Evolutionary conservation across 352 stramenopile genomes (phyloP), one percentile per base, ranked within the genome.

Genomic region (Phytopythium sindhum): DNA sequence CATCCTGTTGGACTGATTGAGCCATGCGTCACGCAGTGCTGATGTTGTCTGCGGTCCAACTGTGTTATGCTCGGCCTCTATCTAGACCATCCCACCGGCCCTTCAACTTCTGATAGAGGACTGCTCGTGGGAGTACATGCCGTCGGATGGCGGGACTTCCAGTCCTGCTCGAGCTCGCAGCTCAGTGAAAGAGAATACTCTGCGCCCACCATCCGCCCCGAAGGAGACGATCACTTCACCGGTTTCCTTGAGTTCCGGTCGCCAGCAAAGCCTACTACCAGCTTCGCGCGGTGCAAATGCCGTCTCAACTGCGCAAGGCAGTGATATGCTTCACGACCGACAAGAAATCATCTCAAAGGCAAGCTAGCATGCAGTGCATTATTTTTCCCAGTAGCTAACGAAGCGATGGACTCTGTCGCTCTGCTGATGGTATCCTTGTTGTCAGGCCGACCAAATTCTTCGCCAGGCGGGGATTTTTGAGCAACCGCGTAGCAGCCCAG

Each of bases 381-480:
- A 9, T 37, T 9, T 37, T 37, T 9, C 9, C 9, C 31, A 10
- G 10, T 39, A 10, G 33, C 33, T 39, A 6, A 10, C 5, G 7
- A 14, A 19, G 12, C 7, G 47, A 9, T 23, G 53, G 11, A 59
- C 24, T 6, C 33, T 57, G 44, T 23, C 7, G 28, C n/a, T 51
- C 1, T 50, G 39, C 2, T 64, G 15, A 10, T 51, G 15, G 44
- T 17, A 8, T 45, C 8, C 1, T 3, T 39, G 50, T 31, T 35
- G 42, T 9, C 35, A 85, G 77, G 74, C 74, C 7, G 77, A 85
- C 47, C 72, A 78, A 15, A 85, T 85, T 63, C 50, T 85, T 26
- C 74, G 74, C 1, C 61, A 75, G 26, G 77, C 74, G 57, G 77
- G 77, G 1, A 70, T 81, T 37, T 73, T 75, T 48, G 53, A 67